Evolutionary conservation across 116 monocot genomes (phyloP).

Genomic region (Zostera marina): DNA sequence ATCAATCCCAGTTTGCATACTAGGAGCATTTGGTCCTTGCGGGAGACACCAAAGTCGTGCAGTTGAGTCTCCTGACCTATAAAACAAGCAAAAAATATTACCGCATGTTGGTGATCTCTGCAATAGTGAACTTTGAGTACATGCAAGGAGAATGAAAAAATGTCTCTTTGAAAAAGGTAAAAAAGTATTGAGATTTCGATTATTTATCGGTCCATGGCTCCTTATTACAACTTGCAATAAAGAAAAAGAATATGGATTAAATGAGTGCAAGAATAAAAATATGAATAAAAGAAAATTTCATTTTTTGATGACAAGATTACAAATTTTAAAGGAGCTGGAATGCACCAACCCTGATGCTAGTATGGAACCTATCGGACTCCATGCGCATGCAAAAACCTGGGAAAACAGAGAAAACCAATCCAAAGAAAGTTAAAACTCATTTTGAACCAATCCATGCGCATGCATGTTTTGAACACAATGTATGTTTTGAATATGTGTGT

Average conservation of each 20-base stretch:
- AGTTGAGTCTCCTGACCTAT: constrained; percentile 94
- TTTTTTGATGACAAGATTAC: not conserved
- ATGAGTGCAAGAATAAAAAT: too few relatives aligned
- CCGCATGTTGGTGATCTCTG: not conserved
- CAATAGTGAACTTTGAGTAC: not conserved
- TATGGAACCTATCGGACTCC: constrained; percentile 81
- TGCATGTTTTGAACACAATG: not conserved
- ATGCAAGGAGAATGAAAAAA: not conserved
- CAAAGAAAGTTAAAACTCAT: constrained; percentile 1
- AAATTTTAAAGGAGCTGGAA: not conserved
- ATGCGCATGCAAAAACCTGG: constrained; percentile 98
- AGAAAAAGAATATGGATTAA: too few relatives aligned
- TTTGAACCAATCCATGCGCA: too few relatives aligned
- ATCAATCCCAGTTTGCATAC: constrained; percentile 22
- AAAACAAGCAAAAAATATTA: not conserved
- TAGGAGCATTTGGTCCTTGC: constrained; percentile 46
- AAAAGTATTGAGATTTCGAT: not conserved
- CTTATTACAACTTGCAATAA: too few relatives aligned
- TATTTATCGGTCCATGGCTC: not conserved
- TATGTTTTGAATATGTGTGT: not conserved
- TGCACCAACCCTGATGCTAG: constrained; percentile 86
- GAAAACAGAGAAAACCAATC: constrained; percentile 1
- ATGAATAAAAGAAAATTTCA: not conserved
- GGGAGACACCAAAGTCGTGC: constrained; percentile 94
- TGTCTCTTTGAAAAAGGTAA: not conserved